Evolutionary conservation across 495 filamentous ascomycete genomes (phyloP).

Genomic region (Neurospora sublineolata): DNA sequence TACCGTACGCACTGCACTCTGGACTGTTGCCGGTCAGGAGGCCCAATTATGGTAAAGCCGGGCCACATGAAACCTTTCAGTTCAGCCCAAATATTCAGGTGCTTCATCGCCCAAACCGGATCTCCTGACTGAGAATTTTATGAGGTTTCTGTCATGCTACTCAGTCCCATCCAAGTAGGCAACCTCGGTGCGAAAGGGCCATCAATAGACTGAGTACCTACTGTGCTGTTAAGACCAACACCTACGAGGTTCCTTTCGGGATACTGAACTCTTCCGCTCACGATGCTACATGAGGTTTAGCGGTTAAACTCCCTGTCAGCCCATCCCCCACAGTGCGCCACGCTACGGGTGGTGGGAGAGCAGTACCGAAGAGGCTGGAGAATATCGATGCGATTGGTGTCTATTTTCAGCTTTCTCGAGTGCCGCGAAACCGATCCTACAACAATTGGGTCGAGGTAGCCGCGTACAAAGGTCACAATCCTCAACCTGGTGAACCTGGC

Average conservation of each 20-base stretch:
- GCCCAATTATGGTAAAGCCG: neutral
- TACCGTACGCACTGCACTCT: neutral
- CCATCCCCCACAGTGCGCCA: neutral
- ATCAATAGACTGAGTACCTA: neutral
- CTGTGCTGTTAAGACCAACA: neutral
- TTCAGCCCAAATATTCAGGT: neutral
- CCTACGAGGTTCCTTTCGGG: neutral
- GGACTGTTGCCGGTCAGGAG: neutral
- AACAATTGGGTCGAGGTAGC: neutral
- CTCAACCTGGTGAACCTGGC: neutral
- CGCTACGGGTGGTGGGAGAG: neutral
- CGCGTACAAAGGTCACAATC: neutral
- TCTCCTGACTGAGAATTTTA: neutral
- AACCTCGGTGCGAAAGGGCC: neutral
- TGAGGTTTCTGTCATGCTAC: neutral
- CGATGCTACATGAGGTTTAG: neutral
- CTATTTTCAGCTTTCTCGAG: slow-evolving; percentile 2
- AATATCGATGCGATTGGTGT: neutral
- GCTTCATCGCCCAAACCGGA: neutral
- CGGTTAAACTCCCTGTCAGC: neutral
- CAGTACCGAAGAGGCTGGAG: neutral
- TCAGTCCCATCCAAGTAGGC: neutral
- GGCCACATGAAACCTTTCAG: neutral
- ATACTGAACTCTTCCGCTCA: neutral
- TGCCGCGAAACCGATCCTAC: neutral